Base-by-base conservation (phyloP, 208 protist species). In the Kentomonas sorsogonicus region DNA sequence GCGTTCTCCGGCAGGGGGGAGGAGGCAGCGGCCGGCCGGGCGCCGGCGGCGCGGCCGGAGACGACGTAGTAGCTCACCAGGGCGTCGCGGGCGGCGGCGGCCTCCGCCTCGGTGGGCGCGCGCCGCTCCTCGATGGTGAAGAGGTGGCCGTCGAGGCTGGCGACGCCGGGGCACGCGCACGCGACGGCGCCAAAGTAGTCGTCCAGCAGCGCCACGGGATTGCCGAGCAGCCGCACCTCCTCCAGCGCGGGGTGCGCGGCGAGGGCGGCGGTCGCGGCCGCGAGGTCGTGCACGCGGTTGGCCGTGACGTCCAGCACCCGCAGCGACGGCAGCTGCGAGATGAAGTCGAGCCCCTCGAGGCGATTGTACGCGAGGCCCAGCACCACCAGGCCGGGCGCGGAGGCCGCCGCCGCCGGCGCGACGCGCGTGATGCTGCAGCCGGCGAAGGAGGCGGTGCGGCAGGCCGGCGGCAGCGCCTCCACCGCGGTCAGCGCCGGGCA, bases 311-410 rank as follows among this genome's bases (percentile, higher is more conserved):
- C 77, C 15, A 94, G 57, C 27, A 89, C 63, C 27, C 69, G 63
- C 41, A 94, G 59, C 11, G 66, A 68, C 2, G 87, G 83, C 0
- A 91, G 50, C 11, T 66, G 56, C 3, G 31, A 2, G 13, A 86
- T 16, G 48, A 94, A 94, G 16, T 53, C 27, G 7, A 91, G 22
- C 15, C 52, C 23, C 1, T 53, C 51, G 18, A 94, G 55, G 11
- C 38, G 23, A 60, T 94, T 94, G 66, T 75, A 87, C 20, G 83
- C 53, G 4, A 91, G 67, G 7, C 77, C 78, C 6, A 94, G 47
- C 60, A 74, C 66, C 6, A 70, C 72, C 7, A 83, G 34, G 0
- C 65, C 10, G 69, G 60, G 29, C 61, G 47, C 40, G 56, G 70
- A 0, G 56, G 44, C 45, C 50, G 56, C 11, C 43, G 34, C 50